These are phyloP conservation scores for Anthracocystis panici-leucophaei DNA, from an alignment of 1,284 basidiomycete species.

Conservation along the genomic window DNA sequence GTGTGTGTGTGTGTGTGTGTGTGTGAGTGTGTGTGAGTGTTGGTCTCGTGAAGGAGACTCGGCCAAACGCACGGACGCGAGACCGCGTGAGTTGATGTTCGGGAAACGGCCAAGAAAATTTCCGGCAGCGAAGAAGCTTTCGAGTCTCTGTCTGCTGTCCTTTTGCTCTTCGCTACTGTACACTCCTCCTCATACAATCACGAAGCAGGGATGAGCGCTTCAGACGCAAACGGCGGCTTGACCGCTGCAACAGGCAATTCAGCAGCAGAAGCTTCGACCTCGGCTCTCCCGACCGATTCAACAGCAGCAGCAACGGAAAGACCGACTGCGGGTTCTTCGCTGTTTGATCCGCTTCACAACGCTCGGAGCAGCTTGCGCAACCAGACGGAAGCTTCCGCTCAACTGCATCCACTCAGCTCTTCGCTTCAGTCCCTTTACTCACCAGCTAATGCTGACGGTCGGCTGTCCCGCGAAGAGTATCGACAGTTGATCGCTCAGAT, in stretches of 20 bases:
- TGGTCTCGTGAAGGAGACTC: constrained; percentile 31
- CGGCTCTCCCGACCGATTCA: constrained; percentile 20
- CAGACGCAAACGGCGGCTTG: constrained; percentile 7
- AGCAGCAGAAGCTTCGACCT: constrained; percentile 15
- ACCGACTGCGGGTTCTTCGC: constrained; percentile 9
- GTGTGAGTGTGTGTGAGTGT: too few relatives aligned
- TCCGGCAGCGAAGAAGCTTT: constrained; percentile 2
- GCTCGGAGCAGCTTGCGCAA: constrained; percentile 21
- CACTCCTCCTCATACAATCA: background rate
- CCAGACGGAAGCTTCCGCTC: constrained; percentile 14
- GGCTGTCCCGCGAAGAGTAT: constrained; percentile 46
- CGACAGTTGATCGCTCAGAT: constrained; percentile 43
- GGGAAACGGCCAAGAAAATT: constrained; percentile 14
- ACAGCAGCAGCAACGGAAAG: constrained; percentile 3
- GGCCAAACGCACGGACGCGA: constrained; percentile 41
- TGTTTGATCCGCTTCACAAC: constrained; percentile 28
- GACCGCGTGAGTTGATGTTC: constrained; percentile 10
- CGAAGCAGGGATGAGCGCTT: constrained; percentile 10
- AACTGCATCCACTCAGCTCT: constrained; percentile 38
- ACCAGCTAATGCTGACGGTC: constrained; percentile 6
- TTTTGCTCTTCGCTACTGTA: background rate
- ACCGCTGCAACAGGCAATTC: background rate
- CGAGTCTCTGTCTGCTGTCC: background rate
- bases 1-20: too few relatives aligned
- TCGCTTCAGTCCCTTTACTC: constrained; percentile 39